Evolutionary conservation across 2,329 filamentous ascomycete genomes (phyloP).

Genomic region (Trichoderma breve): DNA sequence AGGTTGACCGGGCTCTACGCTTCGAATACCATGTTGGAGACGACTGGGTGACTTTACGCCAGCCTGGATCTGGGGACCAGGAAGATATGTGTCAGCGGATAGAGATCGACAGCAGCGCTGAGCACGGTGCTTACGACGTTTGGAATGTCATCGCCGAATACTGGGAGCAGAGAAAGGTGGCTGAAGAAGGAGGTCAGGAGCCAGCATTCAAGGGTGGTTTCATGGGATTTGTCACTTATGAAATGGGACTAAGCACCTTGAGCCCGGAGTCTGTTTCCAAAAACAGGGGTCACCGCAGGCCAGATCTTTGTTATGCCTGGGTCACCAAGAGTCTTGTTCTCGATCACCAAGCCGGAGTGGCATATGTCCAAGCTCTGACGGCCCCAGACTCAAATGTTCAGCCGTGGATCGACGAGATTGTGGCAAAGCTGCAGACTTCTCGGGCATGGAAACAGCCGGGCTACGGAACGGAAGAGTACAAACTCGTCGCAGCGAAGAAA

Average conservation of each 20-base stretch:
- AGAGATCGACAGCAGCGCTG: slow-evolving; percentile 24
- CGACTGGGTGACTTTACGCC: slow-evolving; percentile 34
- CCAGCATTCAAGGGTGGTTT: slow-evolving; percentile 76
- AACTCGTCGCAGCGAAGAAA: neutral
- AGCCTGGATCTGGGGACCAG: slow-evolving; percentile 24
- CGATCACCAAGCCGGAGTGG: slow-evolving; percentile 62
- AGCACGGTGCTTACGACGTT: slow-evolving; percentile 37
- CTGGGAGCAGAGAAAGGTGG: slow-evolving; percentile 32
- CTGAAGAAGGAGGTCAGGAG: slow-evolving; percentile 22
- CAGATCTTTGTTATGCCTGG: slow-evolving; percentile 75
- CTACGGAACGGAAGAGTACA: slow-evolving; percentile 6
- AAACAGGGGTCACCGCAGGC: slow-evolving; percentile 43
- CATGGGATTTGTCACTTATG: slow-evolving; percentile 82
- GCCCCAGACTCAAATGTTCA: slow-evolving; percentile 28
- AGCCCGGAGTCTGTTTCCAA: slow-evolving; percentile 31
- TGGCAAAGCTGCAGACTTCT: slow-evolving; percentile 34
- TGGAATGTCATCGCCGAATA: slow-evolving; percentile 54
- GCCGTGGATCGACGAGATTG: slow-evolving; percentile 33
- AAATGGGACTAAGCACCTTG: slow-evolving; percentile 62
- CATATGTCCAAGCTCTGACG: slow-evolving; percentile 59
- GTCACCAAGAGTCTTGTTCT: slow-evolving; percentile 74
- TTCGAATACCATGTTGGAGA: slow-evolving; percentile 57
- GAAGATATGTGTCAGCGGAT: slow-evolving; percentile 31
- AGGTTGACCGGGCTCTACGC: slow-evolving; percentile 54
- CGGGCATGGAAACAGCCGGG: slow-evolving; percentile 30